Conservation (phyloP, 2,329 filamentous ascomycete genomes). For the Trichoderma sp. region DNA sequence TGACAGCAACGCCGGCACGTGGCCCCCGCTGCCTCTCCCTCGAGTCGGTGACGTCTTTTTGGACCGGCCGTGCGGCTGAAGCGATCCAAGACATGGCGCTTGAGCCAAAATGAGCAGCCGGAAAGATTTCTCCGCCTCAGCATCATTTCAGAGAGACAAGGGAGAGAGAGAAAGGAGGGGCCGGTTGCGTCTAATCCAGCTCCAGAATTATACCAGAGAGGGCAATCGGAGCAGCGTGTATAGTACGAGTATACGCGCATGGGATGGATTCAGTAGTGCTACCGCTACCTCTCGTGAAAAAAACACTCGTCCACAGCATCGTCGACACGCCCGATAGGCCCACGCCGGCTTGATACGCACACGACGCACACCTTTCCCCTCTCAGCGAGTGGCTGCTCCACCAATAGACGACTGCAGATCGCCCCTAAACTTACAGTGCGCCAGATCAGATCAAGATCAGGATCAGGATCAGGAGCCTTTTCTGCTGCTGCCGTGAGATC, state of each 20-base stretch:
- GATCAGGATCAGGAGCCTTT: background rate
- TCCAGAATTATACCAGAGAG: background rate
- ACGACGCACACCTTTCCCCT: slow-evolving; percentile 9
- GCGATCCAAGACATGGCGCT: slow-evolving; percentile 19
- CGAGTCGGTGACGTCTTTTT: slow-evolving; percentile 13
- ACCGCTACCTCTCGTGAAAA: background rate
- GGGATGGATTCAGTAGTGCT: background rate
- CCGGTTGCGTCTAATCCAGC: background rate
- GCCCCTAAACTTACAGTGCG: slow-evolving; percentile 23
- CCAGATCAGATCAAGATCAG: slow-evolving; percentile 27
- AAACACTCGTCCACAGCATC: background rate
- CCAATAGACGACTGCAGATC: slow-evolving; percentile 24
- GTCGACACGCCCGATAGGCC: background rate
- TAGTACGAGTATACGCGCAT: too few relatives aligned
- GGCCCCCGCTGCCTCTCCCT: slow-evolving; percentile 17
- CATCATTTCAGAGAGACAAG: slow-evolving; percentile 18
- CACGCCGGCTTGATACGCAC: slow-evolving; percentile 5
- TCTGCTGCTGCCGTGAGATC: slow-evolving; percentile 23
- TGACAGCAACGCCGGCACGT: slow-evolving; percentile 21
- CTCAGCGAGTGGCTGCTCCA: background rate
- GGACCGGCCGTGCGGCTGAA: slow-evolving; percentile 17
- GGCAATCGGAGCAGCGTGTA: background rate
- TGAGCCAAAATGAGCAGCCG: background rate
- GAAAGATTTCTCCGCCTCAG: slow-evolving; percentile 13
- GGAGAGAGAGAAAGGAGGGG: background rate